These are phyloP conservation scores for Hemileia vastatrix DNA, from an alignment of 1,284 basidiomycete genomes.

Conservation along the genomic window DNA sequence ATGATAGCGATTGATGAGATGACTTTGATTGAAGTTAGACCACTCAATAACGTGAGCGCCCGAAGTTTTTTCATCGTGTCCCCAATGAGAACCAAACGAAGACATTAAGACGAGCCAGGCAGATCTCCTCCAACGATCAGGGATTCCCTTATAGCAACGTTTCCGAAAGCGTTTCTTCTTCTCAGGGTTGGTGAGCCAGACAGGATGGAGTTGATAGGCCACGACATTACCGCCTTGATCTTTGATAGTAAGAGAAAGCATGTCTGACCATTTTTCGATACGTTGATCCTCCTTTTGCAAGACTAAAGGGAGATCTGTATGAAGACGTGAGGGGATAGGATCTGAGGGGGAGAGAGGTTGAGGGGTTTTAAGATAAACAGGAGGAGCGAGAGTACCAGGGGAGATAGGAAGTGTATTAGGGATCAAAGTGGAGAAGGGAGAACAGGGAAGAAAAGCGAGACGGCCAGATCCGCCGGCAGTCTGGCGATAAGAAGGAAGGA, in stretches of 20 bases:
- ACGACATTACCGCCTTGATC: slow-evolving; percentile 68
- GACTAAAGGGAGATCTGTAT: slow-evolving; percentile 16
- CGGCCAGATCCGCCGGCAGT: slow-evolving; percentile 56
- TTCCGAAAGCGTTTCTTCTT: slow-evolving; percentile 48
- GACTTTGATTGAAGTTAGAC: slow-evolving; percentile 22
- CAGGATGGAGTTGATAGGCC: slow-evolving; percentile 58
- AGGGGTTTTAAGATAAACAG: not conserved
- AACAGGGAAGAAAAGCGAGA: slow-evolving; percentile 57
- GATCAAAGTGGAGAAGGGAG: slow-evolving; percentile 55
- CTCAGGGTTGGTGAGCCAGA: slow-evolving; percentile 49
- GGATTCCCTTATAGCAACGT: slow-evolving; percentile 87
- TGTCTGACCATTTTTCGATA: slow-evolving; percentile 76
- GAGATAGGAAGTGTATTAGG: slow-evolving; percentile 49
- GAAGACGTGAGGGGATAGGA: slow-evolving; percentile 22
- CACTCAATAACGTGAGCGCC: not conserved
- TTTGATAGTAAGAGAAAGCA: slow-evolving; percentile 51
- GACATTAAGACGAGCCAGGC: slow-evolving; percentile 70
- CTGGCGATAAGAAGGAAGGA: slow-evolving; percentile 53
- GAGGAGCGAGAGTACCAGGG: slow-evolving; percentile 31
- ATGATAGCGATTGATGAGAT: slow-evolving; percentile 48
- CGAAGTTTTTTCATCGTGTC: slow-evolving; percentile 2
- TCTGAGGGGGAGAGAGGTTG: slow-evolving; percentile 1
- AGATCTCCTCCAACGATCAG: slow-evolving; percentile 86
- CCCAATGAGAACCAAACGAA: slow-evolving; percentile 25
- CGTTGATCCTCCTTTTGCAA: slow-evolving; percentile 57